Percentiles rank a stretch among this genome's conserved stretches.
Conservation (phyloP, 164 flowering plant genomes). For the Buxus sempervirens region DNA sequence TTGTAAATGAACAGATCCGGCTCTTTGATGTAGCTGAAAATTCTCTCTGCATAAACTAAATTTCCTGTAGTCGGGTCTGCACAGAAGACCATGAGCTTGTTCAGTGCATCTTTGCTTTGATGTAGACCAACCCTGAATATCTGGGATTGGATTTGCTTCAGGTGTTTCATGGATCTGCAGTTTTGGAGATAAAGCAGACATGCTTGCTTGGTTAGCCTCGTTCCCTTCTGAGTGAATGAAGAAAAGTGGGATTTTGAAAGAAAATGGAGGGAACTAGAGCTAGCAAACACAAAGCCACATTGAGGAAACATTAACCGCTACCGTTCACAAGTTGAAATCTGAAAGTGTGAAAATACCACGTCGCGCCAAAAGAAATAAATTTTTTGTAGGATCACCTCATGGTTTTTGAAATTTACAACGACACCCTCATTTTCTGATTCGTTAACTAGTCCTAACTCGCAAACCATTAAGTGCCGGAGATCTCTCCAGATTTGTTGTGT, state of each 20-base stretch:
- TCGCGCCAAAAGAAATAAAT: no score
- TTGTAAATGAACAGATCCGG: constrained; percentile 56
- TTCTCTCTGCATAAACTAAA: constrained; percentile 43
- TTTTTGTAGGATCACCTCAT: no score
- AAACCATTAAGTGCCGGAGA: no score
- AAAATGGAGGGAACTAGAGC: constrained; percentile 12
- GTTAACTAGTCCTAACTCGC: no score
- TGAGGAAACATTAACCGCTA: constrained; percentile 1
- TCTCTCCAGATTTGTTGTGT: no score
- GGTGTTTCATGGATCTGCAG: constrained; percentile 51
- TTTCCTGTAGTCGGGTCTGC: constrained; percentile 39
- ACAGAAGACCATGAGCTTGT: constrained; percentile 54
- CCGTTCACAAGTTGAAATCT: no score
- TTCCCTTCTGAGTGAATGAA: constrained; percentile 6
- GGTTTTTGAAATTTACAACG: no score
- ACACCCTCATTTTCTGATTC: no score
- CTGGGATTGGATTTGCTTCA: constrained; percentile 57
- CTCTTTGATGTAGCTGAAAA: constrained; percentile 31
- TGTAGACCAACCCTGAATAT: constrained; percentile 44
- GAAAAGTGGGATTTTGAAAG: constrained; percentile 7
- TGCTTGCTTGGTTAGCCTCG: constrained; percentile 28
- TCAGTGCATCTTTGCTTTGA: constrained; percentile 34
- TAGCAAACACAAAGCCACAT: not conserved
- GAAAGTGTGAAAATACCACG: no score
- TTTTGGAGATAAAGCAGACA: constrained; percentile 39